A percentile compares a stretch with the other conserved stretches of the same genome.
Evolutionary conservation across 257 asterid genomes (phyloP).

Genomic region (Marsdenia floribunda): DNA sequence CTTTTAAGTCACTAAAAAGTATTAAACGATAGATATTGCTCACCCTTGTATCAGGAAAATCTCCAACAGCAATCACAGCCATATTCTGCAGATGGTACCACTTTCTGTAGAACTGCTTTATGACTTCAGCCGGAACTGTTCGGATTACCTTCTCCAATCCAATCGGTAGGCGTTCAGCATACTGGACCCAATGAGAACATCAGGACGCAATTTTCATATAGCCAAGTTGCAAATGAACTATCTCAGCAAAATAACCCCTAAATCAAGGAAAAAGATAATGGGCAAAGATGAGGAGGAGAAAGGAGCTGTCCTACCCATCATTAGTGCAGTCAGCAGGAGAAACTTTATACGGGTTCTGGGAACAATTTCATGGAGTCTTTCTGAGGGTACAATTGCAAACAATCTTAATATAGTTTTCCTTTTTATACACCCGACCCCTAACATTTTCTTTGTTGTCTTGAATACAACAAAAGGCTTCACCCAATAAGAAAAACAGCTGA

Average conservation of each 20-base stretch:
- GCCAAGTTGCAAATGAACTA: not conserved
- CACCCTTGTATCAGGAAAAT: conserved; percentile 88
- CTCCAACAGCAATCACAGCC: conserved; percentile 95
- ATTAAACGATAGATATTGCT: not conserved
- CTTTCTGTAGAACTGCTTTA: conserved; percentile 69
- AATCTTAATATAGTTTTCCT: not conserved
- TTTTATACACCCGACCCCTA: not conserved
- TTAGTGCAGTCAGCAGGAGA: not conserved
- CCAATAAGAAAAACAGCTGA: not conserved
- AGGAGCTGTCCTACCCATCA: not conserved
- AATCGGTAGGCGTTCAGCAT: conserved; percentile 88
- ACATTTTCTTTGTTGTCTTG: not conserved
- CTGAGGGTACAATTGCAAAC: not conserved
- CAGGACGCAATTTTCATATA: conserved; percentile 1
- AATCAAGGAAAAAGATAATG: not conserved
- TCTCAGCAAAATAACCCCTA: not conserved
- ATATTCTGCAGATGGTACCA: conserved; percentile 89
- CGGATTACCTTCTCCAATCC: conserved; percentile 89
- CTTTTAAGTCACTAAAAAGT: not conserved
- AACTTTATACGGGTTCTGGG: not conserved
- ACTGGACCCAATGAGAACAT: conserved; percentile 40
- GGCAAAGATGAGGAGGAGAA: not conserved
- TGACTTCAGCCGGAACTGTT: conserved; percentile 65
- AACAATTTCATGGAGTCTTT: not conserved
- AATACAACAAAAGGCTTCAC: not conserved